Base-by-base conservation (phyloP, 164 flowering plant species). In the Vitis rotundifolia region DNA sequence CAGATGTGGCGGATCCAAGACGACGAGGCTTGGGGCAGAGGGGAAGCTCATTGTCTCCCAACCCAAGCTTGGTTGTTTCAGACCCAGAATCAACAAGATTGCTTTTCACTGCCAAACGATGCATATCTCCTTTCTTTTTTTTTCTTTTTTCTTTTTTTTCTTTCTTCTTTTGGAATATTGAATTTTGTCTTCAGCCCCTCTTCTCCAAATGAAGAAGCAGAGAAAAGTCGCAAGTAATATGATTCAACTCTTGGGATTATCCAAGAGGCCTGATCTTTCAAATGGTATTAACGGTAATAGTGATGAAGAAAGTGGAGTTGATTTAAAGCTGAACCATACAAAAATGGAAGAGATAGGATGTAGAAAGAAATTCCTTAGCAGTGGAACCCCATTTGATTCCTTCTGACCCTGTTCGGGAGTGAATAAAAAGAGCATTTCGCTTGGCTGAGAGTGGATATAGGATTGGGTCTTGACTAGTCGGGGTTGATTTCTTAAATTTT, bases 1-100 rank as follows among this genome's bases (percentile, higher is more conserved):
- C 88, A 22, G 90, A 87, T 0, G 82, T 2, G 18, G 76, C 47
- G 13, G 86, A 63, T 18, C 75, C 79, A 0, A 68, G 75, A 15
- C 88, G 80, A 14, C 85, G 85, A 55, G 92, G 92, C 67, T 85
- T 86, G 0, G 92, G 92, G 59, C 92, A 88, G 14, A 85, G 62
- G 9, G 84, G 89, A 61, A 11, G 71, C 2, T 67, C 56, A 19
- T 77, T 68, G 62, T 64, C 61, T 61, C 68, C 71, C 48, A 66
- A 68, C 11, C 18, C 68, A 15, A 55, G 75, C 57, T 73, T 73
- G 59, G 59, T 15, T 16, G 31, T 68, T 14, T 73, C 82, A 11
- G 70, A 57, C 31, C 63, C 68, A 11, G 79, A 73, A 74, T 78
- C 79, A 68, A 49, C 51, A 22, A 81, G 70, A 61, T 72, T 77